Evolutionary conservation across 805 yeast genomes (phyloP).

Genomic region (Suhomyces emberorum): DNA sequence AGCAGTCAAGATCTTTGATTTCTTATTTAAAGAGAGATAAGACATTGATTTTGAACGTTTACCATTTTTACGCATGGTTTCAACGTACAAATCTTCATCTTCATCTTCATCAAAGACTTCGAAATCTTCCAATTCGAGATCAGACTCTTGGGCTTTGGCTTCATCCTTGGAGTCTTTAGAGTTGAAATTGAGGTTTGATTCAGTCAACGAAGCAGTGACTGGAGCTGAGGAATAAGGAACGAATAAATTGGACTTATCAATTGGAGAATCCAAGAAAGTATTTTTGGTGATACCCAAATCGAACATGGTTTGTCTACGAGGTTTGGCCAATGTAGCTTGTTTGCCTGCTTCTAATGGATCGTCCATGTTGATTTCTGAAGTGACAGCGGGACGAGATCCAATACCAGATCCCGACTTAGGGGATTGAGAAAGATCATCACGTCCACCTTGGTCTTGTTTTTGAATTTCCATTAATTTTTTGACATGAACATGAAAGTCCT

Average conservation of each 20-base stretch:
- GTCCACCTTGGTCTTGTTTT: conserved; percentile 20
- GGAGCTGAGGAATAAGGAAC: conserved; percentile 78
- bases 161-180: conserved; percentile 10
- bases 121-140: conserved; percentile 47
- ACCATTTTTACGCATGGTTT: conserved; percentile 43
- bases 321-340: conserved; percentile 32
- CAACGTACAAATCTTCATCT: conserved; percentile 36
- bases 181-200: conserved; percentile 11
- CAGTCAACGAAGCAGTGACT: conserved; percentile 63
- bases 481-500: conserved; percentile 73
- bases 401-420: conserved; percentile 8
- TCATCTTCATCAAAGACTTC: conserved; percentile 46
- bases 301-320: conserved; percentile 52
- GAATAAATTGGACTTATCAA: conserved; percentile 42
- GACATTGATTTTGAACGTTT: conserved; percentile 68
- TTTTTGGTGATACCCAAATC: conserved; percentile 46
- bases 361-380: conserved; percentile 11
- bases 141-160: conserved; percentile 26
- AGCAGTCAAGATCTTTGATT: conserved; percentile 55
- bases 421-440: conserved; percentile 4
- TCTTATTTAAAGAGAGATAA: conserved; percentile 48
- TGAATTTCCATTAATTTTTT: conserved; percentile 58
- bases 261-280: conserved; percentile 40
- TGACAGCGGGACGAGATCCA: not conserved
- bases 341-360: conserved; percentile 36